phyloP scores from a whole-genome alignment of 2,329 filamentous ascomycete genomes.

The Rasamsonia emersonii region DNA sequence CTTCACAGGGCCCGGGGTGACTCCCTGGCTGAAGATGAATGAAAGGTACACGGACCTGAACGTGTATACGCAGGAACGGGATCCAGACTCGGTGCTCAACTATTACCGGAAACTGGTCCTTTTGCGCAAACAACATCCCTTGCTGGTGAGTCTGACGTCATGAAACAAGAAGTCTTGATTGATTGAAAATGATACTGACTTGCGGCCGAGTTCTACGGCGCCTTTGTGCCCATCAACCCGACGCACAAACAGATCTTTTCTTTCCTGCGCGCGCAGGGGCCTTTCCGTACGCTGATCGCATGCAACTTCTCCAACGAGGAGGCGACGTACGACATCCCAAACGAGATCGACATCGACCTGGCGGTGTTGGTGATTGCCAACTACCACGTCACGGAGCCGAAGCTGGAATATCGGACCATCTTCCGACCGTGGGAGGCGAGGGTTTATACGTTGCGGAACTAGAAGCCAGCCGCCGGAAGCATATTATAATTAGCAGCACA shows the following conservation, averaged over 20 bases:
- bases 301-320: conserved; percentile 10
- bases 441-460: conserved; percentile 12
- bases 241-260: conserved; percentile 9
- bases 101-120: conserved; percentile 50
- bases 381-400: conserved; percentile 7
- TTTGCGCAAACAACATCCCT: conserved; percentile 44
- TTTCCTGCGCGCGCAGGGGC: conserved; percentile 12
- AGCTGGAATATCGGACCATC: conserved; percentile 4
- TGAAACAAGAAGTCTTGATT: not conserved
- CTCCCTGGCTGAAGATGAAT: conserved; percentile 59
- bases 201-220: conserved; percentile 9
- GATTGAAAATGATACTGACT: conserved; percentile 2
- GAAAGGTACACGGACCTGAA: conserved; percentile 52
- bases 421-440: conserved; percentile 12
- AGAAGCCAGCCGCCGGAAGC: too few relatives aligned
- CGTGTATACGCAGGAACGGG: conserved; percentile 33
- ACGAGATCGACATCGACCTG: conserved; percentile 11
- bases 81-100: conserved; percentile 40
- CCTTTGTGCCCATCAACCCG: conserved; percentile 12
- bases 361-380: conserved; percentile 11
- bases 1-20: conserved; percentile 41
- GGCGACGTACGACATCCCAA: conserved; percentile 7
- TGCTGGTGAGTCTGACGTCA: conserved; percentile 10
- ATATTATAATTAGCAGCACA: too few relatives aligned
- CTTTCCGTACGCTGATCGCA: conserved; percentile 9